A percentile compares a stretch with the other conserved stretches of the same genome.
Conservation (phyloP, 768 basidiomycete genomes). For the Mycena chlorophos region DNA sequence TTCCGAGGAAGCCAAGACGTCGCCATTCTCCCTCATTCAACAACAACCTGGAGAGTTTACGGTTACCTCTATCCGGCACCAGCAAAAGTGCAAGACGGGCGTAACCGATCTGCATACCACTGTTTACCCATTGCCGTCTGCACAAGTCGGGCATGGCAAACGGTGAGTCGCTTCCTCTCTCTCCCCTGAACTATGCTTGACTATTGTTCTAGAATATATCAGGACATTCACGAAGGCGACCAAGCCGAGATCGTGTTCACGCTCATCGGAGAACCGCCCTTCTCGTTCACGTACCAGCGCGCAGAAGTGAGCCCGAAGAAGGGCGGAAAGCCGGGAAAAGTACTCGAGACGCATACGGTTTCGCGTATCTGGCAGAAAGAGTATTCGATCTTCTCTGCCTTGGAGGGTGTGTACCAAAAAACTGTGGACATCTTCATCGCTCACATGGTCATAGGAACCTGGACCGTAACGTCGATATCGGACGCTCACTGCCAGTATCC, state of each 20-base stretch:
- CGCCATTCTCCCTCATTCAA: conserved; percentile 84
- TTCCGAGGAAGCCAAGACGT: conserved; percentile 71
- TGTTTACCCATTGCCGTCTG: conserved; percentile 84
- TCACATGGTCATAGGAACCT: conserved; percentile 60
- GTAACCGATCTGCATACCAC: conserved; percentile 72
- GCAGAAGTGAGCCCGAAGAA: conserved; percentile 70
- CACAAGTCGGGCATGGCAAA: conserved; percentile 85
- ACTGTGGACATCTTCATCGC: not conserved
- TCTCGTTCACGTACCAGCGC: conserved; percentile 93
- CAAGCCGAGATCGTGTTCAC: conserved; percentile 93
- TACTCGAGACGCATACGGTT: conserved; percentile 91
- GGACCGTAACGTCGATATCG: conserved; percentile 90
- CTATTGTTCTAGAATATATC: not conserved
- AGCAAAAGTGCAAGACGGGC: conserved; percentile 86
- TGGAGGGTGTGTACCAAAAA: conserved; percentile 64
- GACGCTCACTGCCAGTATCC: conserved; percentile 92
- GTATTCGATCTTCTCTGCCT: conserved; percentile 89
- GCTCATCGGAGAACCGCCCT: conserved; percentile 89
- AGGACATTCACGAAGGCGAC: conserved; percentile 49
- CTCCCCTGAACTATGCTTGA: conserved; percentile 64
- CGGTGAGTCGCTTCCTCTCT: conserved; percentile 44
- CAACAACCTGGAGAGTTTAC: conserved; percentile 81
- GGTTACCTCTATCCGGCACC: conserved; percentile 88
- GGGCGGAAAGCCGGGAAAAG: conserved; percentile 68
- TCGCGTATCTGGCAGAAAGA: conserved; percentile 70